A percentile compares a stretch with the other conserved stretches of the same genome.
These are phyloP conservation scores for Cutaneotrichosporon sp. DNA, from an alignment of 1,284 basidiomycete genomes.

Conservation along the genomic window DNA sequence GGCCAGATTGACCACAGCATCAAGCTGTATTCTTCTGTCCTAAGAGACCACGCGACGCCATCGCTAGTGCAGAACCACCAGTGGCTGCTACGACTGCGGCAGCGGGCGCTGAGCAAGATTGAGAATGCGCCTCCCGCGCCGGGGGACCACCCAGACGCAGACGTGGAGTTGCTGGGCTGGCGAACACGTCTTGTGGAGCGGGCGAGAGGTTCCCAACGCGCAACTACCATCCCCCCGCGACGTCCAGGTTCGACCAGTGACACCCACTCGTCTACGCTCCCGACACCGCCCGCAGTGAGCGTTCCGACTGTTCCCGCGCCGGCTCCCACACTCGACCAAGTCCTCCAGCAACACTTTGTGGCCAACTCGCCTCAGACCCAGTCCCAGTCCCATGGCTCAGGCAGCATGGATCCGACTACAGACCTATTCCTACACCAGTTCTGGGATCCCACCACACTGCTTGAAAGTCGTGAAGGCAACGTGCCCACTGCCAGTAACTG, in stretches of 20 bases:
- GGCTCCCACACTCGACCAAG: slow-evolving; percentile 10
- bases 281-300: neutral
- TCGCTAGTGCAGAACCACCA: slow-evolving; percentile 26
- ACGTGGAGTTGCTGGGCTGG: slow-evolving; percentile 32
- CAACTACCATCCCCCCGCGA: slow-evolving; percentile 7
- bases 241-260: neutral
- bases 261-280: neutral
- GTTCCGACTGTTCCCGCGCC: neutral
- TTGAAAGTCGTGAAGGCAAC: slow-evolving; percentile 10
- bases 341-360: slow-evolving; percentile 17
- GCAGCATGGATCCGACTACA: slow-evolving; percentile 1
- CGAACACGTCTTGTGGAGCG: slow-evolving; percentile 30
- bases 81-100: slow-evolving; percentile 27
- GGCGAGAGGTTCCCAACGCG: slow-evolving; percentile 8
- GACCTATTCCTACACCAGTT: slow-evolving; percentile 33
- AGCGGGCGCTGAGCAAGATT: slow-evolving; percentile 14
- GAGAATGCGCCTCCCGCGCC: slow-evolving; percentile 11
- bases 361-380: neutral
- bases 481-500: slow-evolving; percentile 1
- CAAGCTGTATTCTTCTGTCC: slow-evolving; percentile 20
- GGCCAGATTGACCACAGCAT: slow-evolving; percentile 24
- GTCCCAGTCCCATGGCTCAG: neutral
- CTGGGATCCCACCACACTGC: slow-evolving; percentile 27
- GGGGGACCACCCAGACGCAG: slow-evolving; percentile 10
- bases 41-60: slow-evolving; percentile 17